Evolutionary conservation across 352 stramenopile species (phyloP).

Genomic region (Pythium folliculosum): DNA sequence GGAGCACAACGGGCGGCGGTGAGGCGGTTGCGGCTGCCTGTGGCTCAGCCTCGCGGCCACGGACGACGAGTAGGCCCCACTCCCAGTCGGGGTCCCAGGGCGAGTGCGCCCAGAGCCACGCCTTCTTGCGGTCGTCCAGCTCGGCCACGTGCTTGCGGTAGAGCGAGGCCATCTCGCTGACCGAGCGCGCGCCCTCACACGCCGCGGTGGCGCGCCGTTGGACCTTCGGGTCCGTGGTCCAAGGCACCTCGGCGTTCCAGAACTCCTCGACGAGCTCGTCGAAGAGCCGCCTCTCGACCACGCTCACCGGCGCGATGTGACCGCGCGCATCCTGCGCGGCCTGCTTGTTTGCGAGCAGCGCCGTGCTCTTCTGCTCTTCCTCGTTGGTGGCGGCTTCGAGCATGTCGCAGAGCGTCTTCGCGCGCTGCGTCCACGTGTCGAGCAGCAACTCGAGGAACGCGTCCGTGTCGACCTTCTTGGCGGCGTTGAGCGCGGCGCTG

Average conservation of each 20-base stretch:
- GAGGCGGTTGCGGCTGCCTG: no score
- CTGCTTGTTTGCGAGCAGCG: conserved; percentile 37
- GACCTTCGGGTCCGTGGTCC: conserved; percentile 38
- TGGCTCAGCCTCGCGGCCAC: not conserved
- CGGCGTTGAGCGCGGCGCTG: conserved; percentile 49
- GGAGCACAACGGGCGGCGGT: not conserved
- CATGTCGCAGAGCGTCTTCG: conserved; percentile 41
- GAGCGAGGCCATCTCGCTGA: conserved; percentile 47
- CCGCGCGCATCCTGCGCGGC: conserved; percentile 42
- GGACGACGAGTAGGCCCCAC: conserved; percentile 26
- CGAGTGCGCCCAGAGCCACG: conserved; percentile 31
- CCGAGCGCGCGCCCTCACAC: conserved; percentile 27
- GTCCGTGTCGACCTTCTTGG: conserved; percentile 79
- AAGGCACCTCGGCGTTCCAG: conserved; percentile 68
- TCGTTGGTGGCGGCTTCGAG: conserved; percentile 64
- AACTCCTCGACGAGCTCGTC: conserved; percentile 61
- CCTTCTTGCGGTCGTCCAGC: conserved; percentile 23
- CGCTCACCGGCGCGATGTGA: conserved; percentile 39
- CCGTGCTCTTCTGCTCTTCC: conserved; percentile 40
- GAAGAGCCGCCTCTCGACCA: conserved; percentile 47
- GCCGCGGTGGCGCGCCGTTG: conserved; percentile 34
- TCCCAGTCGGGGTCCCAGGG: conserved; percentile 33
- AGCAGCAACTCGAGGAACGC: conserved; percentile 69
- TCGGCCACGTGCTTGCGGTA: conserved; percentile 34
- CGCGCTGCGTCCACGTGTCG: conserved; percentile 61